Evolutionary conservation across 2,329 filamentous ascomycete genomes (phyloP).

Genomic region (Aspergillus cejpii): DNA sequence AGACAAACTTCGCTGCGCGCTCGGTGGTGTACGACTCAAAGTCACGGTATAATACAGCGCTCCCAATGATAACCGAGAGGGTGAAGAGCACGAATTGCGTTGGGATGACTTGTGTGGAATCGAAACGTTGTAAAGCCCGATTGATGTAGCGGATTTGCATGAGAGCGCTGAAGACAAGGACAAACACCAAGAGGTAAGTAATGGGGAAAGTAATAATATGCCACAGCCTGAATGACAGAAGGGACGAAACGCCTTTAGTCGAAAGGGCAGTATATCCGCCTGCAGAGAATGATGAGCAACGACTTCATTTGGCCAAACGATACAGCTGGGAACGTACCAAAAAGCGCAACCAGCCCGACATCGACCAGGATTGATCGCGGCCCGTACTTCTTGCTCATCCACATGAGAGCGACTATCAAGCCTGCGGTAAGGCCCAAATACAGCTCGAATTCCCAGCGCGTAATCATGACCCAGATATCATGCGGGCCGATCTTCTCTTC

Average conservation of each 20-base stretch:
- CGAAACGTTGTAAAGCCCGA: constrained; percentile 79
- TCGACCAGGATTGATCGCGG: constrained; percentile 82
- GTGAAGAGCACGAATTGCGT: constrained; percentile 98
- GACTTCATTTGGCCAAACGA: constrained; percentile 2
- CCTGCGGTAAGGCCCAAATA: constrained; percentile 71
- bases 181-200: constrained; percentile 73
- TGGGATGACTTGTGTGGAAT: constrained; percentile 95
- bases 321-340: constrained; percentile 53
- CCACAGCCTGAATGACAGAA: constrained; percentile 86
- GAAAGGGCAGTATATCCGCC: constrained; percentile 94
- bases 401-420: constrained; percentile 71
- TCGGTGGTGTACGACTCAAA: constrained; percentile 74
- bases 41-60: constrained; percentile 86
- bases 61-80: constrained; percentile 88
- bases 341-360: constrained; percentile 83
- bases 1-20: constrained; percentile 76
- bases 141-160: constrained; percentile 99
- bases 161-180: constrained; percentile 76
- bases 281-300: constrained; percentile 32
- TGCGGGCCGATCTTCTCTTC: constrained; percentile 87
- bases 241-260: constrained; percentile 92
- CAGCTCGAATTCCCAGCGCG: constrained; percentile 79
- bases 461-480: constrained; percentile 85
- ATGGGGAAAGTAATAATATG: constrained; percentile 85
- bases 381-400: constrained; percentile 77